Base-by-base conservation (phyloP, 2,329 filamentous ascomycete genomes). In the Penicillium sp. region DNA sequence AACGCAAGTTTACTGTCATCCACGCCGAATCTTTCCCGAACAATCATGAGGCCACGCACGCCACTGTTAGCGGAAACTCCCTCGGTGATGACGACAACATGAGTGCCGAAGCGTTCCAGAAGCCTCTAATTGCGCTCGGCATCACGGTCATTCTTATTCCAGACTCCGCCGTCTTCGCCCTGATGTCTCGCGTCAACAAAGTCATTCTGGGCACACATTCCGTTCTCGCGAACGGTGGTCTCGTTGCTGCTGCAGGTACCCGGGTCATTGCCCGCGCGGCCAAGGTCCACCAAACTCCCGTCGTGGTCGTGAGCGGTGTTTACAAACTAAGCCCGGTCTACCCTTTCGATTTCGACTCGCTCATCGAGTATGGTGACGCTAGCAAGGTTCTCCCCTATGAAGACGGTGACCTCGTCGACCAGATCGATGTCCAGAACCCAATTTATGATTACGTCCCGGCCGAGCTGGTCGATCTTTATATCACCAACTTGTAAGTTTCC, bases 151-250 rank as follows among this genome's bases (percentile, higher is more conserved):
- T 97, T 66, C 85, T 91, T 60, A 88, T 98, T 56, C 87, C 91
- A 44, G 93, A 96, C 75, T 89, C 88, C 7, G 90, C 92, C 10
- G 85, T 96, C 55, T 96, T 93, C 79, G 92, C 93, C 1, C 90
- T 98, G 69, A 98, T 99, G 91, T 90, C 93, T 9, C 87, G 90
- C 60, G 91, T 97, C 68, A 96, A 94, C 82, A 97, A 97, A 79
- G 94, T 99, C 61, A 90, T 99, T 50, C 82, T 99, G 6, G 89
- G 90, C 13, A 94, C 94, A 6, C 89, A 93, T 70, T 89, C 90
- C 3, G 91, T 99, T 31, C 87, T 96, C 47, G 91, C 91, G 51
- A 95, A 96, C 69, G 95, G 95, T 53, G 90, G 90, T 6, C 85
- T 96, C 27, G 84, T 98, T 31, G 90, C 92, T 18, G 89, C 92